Percentiles rank a stretch among this genome's conserved stretches.
phyloP scores from a whole-genome alignment of 2,329 filamentous ascomycete genomes.

The Colletotrichum lindemuthianum region DNA sequence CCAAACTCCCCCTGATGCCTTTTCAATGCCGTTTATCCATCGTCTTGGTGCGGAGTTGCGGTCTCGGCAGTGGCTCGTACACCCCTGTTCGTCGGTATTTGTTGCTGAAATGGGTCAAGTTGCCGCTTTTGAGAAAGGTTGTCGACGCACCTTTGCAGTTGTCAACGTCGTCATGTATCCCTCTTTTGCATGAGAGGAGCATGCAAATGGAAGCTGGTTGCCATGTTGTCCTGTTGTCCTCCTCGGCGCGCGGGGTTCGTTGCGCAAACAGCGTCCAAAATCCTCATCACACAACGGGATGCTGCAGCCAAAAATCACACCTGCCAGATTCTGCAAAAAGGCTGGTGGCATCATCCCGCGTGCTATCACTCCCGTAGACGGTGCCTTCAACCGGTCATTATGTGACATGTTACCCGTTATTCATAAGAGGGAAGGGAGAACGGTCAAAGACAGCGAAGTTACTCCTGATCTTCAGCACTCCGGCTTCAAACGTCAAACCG shows the following conservation, averaged over 20 bases:
- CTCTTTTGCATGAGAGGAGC: too few relatives aligned
- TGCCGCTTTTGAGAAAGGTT: not conserved
- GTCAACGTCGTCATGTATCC: not conserved
- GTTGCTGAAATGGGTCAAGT: not conserved
- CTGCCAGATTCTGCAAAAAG: slow-evolving; percentile 32
- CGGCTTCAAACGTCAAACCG: not conserved
- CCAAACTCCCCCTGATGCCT: not conserved
- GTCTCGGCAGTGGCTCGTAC: slow-evolving; percentile 18
- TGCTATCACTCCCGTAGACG: not conserved
- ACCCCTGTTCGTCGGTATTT: not conserved
- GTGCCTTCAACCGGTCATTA: too few relatives aligned
- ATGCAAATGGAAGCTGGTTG: not conserved
- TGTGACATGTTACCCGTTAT: not conserved
- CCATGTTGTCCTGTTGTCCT: not conserved
- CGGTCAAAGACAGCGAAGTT: not conserved
- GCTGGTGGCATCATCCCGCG: slow-evolving; percentile 9
- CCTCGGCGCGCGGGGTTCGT: not conserved
- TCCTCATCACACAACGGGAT: slow-evolving; percentile 13
- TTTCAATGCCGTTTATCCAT: not conserved
- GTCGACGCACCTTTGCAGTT: not conserved
- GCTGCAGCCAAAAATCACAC: slow-evolving; percentile 29
- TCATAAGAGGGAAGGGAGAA: slow-evolving; percentile 11
- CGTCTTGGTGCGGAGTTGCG: not conserved
- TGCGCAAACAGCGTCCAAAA: too few relatives aligned
- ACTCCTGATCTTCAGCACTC: not conserved